Evolutionary conservation across 106 monocot species (phyloP), one percentile per base, ranked within the genome.

Genomic region (Amphibolis antarctica): DNA sequence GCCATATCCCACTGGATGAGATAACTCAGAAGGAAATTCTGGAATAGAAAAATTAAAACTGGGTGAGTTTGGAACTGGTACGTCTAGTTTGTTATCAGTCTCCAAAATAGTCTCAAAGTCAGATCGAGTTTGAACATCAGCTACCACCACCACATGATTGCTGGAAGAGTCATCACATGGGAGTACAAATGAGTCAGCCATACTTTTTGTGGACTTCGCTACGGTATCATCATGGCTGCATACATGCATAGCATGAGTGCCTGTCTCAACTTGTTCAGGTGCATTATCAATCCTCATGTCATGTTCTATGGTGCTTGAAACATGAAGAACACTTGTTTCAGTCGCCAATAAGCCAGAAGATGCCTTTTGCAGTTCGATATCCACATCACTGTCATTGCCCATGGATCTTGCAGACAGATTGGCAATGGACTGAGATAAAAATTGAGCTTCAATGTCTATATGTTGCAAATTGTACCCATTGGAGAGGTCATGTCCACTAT

Each of bases 51-150:
- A n/a, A 47, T 17, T 14, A 21, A 50, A 75, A 22, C 60, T 28
- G 12, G 55, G 26, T n/a, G 50, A 9, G 9, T 15, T 12, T 14
- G 51, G 19, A 30, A 62, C 22, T 52, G 12, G 36, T 49, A 27
- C 14, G 42, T 49, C 51, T 65, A 69, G 69, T 59, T 53, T n/a
- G 42, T 63, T 58, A 18, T 60, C 36, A 22, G 71, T 63, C 56
- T 42, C 25, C 46, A 42, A 46, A 20, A 12, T 53, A 22, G 62
- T 61, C 67, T 71, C 70, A 69, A 59, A 56, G 69, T 29, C 46
- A 47, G 4, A 54, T 36, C 50, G 42, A 55, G 50, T 65, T 28
- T 27, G 28, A 75, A 59, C 43, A 69, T 24, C 55, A 55, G 55
- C 44, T 21, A 60, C 52, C 3, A 28, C 14, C 25, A 62, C 52